Evolutionary conservation across 2,329 filamentous ascomycete genomes (phyloP).

Genomic region (Hypoxylon sp.): DNA sequence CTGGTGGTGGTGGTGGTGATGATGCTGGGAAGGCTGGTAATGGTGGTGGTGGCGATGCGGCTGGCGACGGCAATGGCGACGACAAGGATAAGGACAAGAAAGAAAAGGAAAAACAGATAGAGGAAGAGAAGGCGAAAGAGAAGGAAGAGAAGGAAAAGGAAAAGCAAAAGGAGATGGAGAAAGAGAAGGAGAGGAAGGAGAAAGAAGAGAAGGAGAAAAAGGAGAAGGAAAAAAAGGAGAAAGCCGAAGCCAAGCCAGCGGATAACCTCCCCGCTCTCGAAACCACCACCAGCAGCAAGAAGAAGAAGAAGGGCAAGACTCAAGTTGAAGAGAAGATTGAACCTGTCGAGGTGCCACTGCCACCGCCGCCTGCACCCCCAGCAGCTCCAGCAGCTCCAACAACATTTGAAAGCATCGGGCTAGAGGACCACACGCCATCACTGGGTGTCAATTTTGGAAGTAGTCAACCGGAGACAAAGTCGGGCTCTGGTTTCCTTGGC

Average conservation of each 20-base stretch:
- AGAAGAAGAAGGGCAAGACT: slow-evolving; percentile 58
- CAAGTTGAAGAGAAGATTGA: slow-evolving; percentile 50
- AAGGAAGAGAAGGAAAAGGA: slow-evolving; percentile 40
- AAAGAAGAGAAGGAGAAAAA: slow-evolving; percentile 7
- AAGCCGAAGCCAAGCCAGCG: slow-evolving; percentile 53
- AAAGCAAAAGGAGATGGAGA: too few species aligned
- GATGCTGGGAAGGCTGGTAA: slow-evolving; percentile 47
- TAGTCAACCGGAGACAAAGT: slow-evolving; percentile 52
- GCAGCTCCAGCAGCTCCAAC: too few species aligned
- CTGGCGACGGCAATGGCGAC: slow-evolving; percentile 48
- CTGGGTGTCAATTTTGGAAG: slow-evolving; percentile 64
- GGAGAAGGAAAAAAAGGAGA: slow-evolving; percentile 49
- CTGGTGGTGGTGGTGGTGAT: slow-evolving; percentile 44
- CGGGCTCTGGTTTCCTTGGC: too few species aligned
- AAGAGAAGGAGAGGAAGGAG: slow-evolving; percentile 41
- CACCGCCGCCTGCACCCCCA: too few species aligned
- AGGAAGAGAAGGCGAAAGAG: slow-evolving; percentile 34
- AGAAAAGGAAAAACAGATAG: slow-evolving; percentile 62
- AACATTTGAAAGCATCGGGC: slow-evolving; percentile 74
- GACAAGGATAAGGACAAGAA: slow-evolving; percentile 48
- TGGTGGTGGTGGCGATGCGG: slow-evolving; percentile 46
- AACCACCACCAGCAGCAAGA: slow-evolving; percentile 53
- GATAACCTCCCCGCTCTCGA: slow-evolving; percentile 62
- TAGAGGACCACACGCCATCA: slow-evolving; percentile 67
- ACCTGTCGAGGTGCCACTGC: slow-evolving; percentile 43